These are phyloP conservation scores for Potentilla sterilis DNA, from an alignment of 306 rosid genomes.

Conservation along the genomic window DNA sequence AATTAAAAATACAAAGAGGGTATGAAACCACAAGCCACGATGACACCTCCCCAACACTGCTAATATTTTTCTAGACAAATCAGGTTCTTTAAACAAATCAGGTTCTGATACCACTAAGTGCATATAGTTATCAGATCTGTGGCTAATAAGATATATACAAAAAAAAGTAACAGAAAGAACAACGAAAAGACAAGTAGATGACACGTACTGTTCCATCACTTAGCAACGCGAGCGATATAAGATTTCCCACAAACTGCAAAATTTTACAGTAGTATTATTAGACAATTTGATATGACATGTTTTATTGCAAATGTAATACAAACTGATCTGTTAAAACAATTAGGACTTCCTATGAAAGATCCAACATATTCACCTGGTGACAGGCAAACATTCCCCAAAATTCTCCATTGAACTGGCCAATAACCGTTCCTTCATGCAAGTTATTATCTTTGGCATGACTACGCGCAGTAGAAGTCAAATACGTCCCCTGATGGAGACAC, in stretches of 20 bases:
- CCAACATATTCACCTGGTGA: conserved; percentile 63
- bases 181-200: conserved; percentile 22
- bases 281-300: conserved; percentile 2
- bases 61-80: neutral
- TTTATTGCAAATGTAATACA: neutral
- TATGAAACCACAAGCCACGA: neutral
- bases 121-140: neutral
- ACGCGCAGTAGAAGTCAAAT: conserved; percentile 83
- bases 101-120: neutral
- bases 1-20: neutral
- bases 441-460: conserved; percentile 59
- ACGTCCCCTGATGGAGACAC: conserved; percentile 68
- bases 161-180: neutral
- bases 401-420: conserved; percentile 91
- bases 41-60: neutral
- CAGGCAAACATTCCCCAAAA: conserved; percentile 82
- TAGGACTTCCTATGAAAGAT: neutral
- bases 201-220: conserved; percentile 58
- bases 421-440: conserved; percentile 75
- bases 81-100: neutral
- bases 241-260: conserved; percentile 90
- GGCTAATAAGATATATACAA: neutral
- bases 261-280: neutral
- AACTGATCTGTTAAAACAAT: conserved; percentile 6
- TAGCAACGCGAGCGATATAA: conserved; percentile 67